Percentiles rank a stretch among this genome's conserved stretches.
Conservation (phyloP, 768 basidiomycete genomes). For the Agaricus subrufescens region DNA sequence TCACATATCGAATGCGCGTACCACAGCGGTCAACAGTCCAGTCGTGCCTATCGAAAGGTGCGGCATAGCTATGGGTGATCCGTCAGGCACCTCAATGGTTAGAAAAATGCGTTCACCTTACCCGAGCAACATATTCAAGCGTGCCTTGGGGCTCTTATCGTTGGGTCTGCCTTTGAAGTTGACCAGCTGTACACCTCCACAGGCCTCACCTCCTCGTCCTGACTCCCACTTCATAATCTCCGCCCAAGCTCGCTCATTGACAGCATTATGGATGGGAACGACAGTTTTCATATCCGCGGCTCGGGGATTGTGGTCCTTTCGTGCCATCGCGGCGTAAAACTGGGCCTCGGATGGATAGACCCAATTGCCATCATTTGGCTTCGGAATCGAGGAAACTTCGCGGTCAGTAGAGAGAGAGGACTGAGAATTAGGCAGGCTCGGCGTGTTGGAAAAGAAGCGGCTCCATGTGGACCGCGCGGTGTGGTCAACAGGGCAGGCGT, state of each 20-base stretch:
- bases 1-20: constrained; percentile 84
- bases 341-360: constrained; percentile 98
- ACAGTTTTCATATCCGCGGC: constrained; percentile 91
- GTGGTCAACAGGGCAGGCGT: constrained; percentile 40
- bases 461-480: constrained; percentile 35
- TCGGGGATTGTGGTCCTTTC: constrained; percentile 88
- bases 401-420: constrained; percentile 62
- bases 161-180: constrained; percentile 88
- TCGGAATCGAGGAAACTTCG: constrained; percentile 86
- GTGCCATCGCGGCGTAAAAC: constrained; percentile 95
- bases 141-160: constrained; percentile 76
- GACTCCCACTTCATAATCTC: constrained; percentile 82
- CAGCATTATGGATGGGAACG: constrained; percentile 98
- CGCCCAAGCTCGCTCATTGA: constrained; percentile 91
- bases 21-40: constrained; percentile 97
- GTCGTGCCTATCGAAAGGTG: constrained; percentile 96
- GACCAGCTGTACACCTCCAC: constrained; percentile 77
- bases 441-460: constrained; percentile 29
- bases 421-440: constrained; percentile 15
- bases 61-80: constrained; percentile 61
- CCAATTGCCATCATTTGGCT: constrained; percentile 71
- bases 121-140: constrained; percentile 83
- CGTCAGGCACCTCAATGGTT: constrained; percentile 4
- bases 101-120: constrained; percentile 33
- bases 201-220: constrained; percentile 74